Conservation (phyloP, 2,329 filamentous ascomycete species). For the Fusarium nematophilum region DNA sequence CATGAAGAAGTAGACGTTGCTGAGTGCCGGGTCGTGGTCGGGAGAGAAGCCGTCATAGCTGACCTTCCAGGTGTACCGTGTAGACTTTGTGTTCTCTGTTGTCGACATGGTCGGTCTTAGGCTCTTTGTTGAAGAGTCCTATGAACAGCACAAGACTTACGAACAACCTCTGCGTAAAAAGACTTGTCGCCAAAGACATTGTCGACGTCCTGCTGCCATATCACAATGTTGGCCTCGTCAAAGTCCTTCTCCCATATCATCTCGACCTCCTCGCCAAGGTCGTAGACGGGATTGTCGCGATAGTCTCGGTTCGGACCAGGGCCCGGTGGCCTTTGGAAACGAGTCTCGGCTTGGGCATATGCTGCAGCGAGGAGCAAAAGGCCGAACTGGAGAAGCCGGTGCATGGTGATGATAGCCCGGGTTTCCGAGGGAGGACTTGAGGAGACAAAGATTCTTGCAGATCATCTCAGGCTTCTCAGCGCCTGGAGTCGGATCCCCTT, state of each 20-base stretch:
- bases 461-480: too few relatives aligned
- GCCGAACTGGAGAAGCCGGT: neutral
- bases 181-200: neutral
- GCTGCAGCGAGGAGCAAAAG: neutral
- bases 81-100: neutral
- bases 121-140: too few relatives aligned
- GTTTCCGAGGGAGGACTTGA: too few relatives aligned
- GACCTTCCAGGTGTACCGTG: constrained; percentile 1
- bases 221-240: neutral
- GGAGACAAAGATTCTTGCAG: too few relatives aligned
- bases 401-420: neutral
- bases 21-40: neutral
- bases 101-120: too few relatives aligned
- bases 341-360: neutral
- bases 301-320: neutral
- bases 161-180: neutral
- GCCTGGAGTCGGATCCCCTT: too few relatives aligned
- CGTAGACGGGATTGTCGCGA: constrained; percentile 1
- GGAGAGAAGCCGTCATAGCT: constrained; percentile 3
- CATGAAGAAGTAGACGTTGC: constrained; percentile 13
- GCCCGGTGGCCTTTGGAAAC: neutral
- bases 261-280: neutral
- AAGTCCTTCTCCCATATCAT: constrained; percentile 12
- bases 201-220: constrained; percentile 2
- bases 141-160: neutral